A percentile compares a stretch with the other conserved stretches of the same genome.
phyloP scores from a whole-genome alignment of 129 eudicot species.

The Glebionis coronaria region DNA sequence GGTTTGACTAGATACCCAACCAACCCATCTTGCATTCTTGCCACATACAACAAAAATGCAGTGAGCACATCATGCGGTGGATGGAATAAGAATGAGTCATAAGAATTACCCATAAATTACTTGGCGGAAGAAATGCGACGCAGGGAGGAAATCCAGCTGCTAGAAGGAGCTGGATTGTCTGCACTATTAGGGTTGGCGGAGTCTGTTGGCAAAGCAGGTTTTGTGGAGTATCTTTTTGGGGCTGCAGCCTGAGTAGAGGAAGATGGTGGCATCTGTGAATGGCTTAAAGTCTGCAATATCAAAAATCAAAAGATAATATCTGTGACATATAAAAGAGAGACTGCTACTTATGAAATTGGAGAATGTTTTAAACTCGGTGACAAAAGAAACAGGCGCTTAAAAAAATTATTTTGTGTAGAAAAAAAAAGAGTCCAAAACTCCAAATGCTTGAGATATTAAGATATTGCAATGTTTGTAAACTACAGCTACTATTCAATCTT shows the following conservation, averaged over 20 bases:
- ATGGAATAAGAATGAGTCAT: not conserved
- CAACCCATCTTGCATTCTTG: too few relatives aligned
- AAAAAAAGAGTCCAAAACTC: conserved; percentile 3
- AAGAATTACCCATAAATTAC: conserved; percentile 45
- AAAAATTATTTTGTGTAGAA: not conserved
- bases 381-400: not conserved
- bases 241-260: conserved; percentile 50
- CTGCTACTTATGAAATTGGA: not conserved
- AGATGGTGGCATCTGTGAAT: conserved; percentile 52
- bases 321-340: not conserved
- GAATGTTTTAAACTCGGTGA: not conserved
- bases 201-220: conserved; percentile 63
- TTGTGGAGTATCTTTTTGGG: conserved; percentile 57
- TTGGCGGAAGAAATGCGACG: conserved; percentile 92
- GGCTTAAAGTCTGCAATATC: conserved; percentile 38
- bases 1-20: too few relatives aligned
- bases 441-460: not conserved
- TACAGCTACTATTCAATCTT: not conserved
- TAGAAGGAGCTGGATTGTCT: conserved; percentile 62
- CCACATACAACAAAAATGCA: not conserved
- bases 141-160: conserved; percentile 90
- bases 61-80: not conserved
- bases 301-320: not conserved
- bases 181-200: conserved; percentile 53
- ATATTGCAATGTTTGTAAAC: not conserved